phyloP scores from a whole-genome alignment of 164 flowering plant genomes.

The Piper longum region DNA sequence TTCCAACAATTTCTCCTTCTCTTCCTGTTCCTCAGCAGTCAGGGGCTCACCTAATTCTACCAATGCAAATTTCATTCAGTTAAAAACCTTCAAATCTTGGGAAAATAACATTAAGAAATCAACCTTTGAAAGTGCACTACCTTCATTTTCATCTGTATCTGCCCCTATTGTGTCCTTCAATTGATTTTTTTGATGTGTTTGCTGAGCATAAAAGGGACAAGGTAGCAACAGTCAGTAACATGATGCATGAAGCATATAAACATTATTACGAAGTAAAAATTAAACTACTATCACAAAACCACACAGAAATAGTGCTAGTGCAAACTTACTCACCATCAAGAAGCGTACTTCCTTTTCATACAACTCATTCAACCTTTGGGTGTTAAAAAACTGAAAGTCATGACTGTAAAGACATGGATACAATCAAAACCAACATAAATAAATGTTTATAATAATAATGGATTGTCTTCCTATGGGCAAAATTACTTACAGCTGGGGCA shows the following conservation, averaged over 20 bases:
- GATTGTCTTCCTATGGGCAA: not conserved
- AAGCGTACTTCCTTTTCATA: conserved; percentile 95
- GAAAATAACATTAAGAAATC: not conserved
- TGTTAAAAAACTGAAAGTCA: conserved; percentile 94
- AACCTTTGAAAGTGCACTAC: conserved; percentile 18
- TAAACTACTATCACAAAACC: not conserved
- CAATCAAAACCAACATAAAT: not conserved
- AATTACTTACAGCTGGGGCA: conserved; percentile 88
- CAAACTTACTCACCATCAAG: conserved; percentile 55
- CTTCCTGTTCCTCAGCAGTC: conserved; percentile 92
- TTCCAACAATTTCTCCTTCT: conserved; percentile 74
- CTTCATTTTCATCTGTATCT: conserved; percentile 94
- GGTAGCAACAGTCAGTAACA: not conserved
- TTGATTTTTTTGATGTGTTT: conserved; percentile 79
- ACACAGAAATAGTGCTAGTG: not conserved
- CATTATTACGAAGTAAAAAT: too few relatives aligned
- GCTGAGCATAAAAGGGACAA: conserved; percentile 22
- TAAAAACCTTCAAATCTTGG: not conserved
- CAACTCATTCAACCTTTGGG: conserved; percentile 71
- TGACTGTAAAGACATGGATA: conserved; percentile 39
- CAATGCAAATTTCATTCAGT: conserved; percentile 2
- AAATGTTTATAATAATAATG: not conserved
- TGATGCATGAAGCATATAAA: not conserved
- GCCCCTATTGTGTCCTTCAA: conserved; percentile 54
- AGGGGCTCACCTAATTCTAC: conserved; percentile 64